Evolutionary conservation across 331 rosid species (phyloP).

Genomic region (Telfairia occidentalis): DNA sequence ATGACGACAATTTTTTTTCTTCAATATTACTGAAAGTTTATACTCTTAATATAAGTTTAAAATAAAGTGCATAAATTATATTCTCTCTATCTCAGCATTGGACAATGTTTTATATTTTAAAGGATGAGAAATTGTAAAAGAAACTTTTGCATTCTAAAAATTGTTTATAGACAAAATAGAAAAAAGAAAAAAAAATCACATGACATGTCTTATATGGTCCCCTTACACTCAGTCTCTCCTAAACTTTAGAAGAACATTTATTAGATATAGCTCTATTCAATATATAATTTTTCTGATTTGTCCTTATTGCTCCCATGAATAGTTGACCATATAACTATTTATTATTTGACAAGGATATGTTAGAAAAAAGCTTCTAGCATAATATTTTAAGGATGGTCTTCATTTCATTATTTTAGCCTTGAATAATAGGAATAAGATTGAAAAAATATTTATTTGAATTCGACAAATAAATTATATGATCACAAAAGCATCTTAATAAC

Average conservation of each 20-base stretch:
- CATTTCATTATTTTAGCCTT: not conserved
- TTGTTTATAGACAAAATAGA: not conserved
- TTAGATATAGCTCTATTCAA: not conserved
- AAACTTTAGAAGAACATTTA: not conserved
- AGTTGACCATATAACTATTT: not conserved
- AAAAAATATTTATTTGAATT: not conserved
- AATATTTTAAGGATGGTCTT: not conserved
- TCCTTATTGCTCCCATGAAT: not conserved
- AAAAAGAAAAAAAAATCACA: not conserved
- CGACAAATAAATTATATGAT: no score
- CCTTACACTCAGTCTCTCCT: not conserved
- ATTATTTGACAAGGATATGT: not conserved
- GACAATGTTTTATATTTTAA: not conserved
- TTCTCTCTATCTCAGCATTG: not conserved
- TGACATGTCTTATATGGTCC: constrained; percentile 2
- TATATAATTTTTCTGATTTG: not conserved
- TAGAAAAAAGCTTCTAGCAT: not conserved
- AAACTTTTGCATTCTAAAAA: not conserved
- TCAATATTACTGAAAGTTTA: no score
- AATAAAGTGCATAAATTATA: not conserved
- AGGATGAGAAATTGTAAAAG: not conserved
- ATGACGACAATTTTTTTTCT: no score
- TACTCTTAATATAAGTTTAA: no score
- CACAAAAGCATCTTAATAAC: not conserved
- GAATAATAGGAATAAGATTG: not conserved